Base-by-base conservation (phyloP, 208 protist species). In the Wallacemonas sp. region DNA sequence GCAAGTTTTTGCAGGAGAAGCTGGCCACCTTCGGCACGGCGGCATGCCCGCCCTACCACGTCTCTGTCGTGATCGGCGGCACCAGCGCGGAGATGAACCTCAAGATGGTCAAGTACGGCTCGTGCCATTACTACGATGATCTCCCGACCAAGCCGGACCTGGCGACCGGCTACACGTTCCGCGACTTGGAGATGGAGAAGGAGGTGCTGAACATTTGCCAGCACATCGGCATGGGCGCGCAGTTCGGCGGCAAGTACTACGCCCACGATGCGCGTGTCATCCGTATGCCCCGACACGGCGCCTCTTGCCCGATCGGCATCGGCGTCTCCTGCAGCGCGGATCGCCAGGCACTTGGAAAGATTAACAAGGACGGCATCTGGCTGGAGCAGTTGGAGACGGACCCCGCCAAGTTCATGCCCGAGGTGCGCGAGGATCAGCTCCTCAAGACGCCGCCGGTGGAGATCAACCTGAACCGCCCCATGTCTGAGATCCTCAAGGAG, bases 211-310 rank as follows among this genome's bases (percentile, higher is more conserved):
- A 94, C 55, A 91, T 97, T 26, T 94, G 87, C 68, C 85, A 91
- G 63, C 34, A 93, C 29, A 85, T 94, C 63, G 96, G 97, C 48
- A 98, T 98, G 79, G 97, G 97, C 21, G 97, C 97, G n/a, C 97
- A 98, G 81, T 98, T 98, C 78, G 97, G 97, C n/a, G 97, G 97
- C 13, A 98, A 98, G 79, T 99, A 99, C 84, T 99, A 98, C 83
- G 97, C 94, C 57, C 97, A 98, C 73, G 97, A 99, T 78, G 96
- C 97, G 12, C 81, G 95, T 32, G 95, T 98, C 22, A 93, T 98
- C 52, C 89, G 96, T 59, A 79, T 98, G 68, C 94, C 94, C 17
- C 89, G 94, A 45, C 94, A 98, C 71, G 94, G 94, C 52, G 91
- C 91, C 19, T 95, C 87, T 32, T 97, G 87, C 72, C 89, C 87